These are phyloP conservation scores for Lupinus albus DNA, from an alignment of 306 rosid genomes.

Conservation along the genomic window DNA sequence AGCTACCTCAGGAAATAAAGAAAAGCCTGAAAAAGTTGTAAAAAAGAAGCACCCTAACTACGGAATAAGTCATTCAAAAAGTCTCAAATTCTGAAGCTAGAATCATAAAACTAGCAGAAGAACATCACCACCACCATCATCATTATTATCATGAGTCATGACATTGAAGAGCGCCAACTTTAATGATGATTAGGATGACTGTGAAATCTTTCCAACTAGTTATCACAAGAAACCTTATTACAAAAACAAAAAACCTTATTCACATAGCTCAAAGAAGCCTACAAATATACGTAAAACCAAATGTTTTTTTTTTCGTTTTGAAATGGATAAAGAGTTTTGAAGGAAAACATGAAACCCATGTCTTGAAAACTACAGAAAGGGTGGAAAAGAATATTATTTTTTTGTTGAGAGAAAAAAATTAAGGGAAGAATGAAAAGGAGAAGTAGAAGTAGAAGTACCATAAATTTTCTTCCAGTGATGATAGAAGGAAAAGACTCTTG, in stretches of 20 bases:
- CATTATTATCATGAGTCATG: too few relatives aligned
- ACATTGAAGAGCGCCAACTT: constrained; percentile 38
- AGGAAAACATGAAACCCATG: constrained; percentile 1
- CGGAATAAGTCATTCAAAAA: constrained; percentile 47
- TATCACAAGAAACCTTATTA: too few relatives aligned
- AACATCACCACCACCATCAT: constrained; percentile 30
- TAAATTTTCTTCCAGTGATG: constrained; percentile 97
- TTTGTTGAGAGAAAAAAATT: neutral
- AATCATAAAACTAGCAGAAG: constrained; percentile 47
- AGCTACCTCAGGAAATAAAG: constrained; percentile 26
- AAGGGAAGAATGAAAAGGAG: neutral
- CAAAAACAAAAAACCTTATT: too few relatives aligned
- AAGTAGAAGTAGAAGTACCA: constrained; percentile 41
- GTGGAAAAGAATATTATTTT: too few relatives aligned
- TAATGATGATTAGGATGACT: constrained; percentile 40
- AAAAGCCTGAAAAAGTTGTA: constrained; percentile 64
- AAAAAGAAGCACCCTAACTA: constrained; percentile 54
- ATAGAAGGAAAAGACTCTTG: constrained; percentile 91
- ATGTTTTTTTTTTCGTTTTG: constrained; percentile 18
- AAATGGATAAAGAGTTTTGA: neutral
- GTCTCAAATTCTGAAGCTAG: constrained; percentile 49
- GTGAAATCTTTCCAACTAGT: neutral
- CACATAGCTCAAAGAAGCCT: neutral
- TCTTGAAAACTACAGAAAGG: neutral
- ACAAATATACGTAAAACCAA: constrained; percentile 19